Evolutionary conservation across 2,329 filamentous ascomycete genomes (phyloP), one percentile per base, ranked within the genome.

Genomic region (Colletotrichum destructivum): DNA sequence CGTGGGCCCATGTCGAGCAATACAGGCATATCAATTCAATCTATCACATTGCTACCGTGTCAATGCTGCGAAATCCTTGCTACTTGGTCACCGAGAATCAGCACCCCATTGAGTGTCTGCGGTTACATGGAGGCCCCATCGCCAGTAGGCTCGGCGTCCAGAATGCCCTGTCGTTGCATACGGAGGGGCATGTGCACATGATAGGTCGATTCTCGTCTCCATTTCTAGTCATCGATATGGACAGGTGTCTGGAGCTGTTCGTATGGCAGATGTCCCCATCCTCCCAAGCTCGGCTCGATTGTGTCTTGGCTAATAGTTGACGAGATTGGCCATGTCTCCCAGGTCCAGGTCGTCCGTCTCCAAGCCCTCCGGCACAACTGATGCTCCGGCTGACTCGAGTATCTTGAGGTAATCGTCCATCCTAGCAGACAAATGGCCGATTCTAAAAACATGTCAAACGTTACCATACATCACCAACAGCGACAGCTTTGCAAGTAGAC

Each of bases 261-360:
- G 13, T 59, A 13, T 23, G 11, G n/a, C 54, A 59, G 21, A 59
- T 15, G 12, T 26, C 38, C 55, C 9, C n/a, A 12, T 12, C 18
- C 13, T 11, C 38, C 23, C 15, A 7, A 21, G 18, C 35, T 56
- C 31, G 9, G 21, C 35, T 23, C 4, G 13, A 12, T 44, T 44
- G 7, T n/a, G 55, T 59, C 55, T 16, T 44, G 12, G 35, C 38
- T 59, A 59, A 59, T 23, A 59, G 40, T 44, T 59, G n/a, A 59
- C 38, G 13, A 59, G 55, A 59, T 44, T 59, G n/a, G 55, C 38
- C 38, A 59, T 59, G 38, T 59, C 55, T 44, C 38, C 38, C 13
- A 59, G 55, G 13, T 59, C 55, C 38, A 59, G 9, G 7, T 35
- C 26, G 4, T 59, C 55, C n/a, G 55, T 16, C 11, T 59, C 55